phyloP scores from a whole-genome alignment of 2,329 filamentous ascomycete species.

The Aaosphaeria pasadenensis region DNA sequence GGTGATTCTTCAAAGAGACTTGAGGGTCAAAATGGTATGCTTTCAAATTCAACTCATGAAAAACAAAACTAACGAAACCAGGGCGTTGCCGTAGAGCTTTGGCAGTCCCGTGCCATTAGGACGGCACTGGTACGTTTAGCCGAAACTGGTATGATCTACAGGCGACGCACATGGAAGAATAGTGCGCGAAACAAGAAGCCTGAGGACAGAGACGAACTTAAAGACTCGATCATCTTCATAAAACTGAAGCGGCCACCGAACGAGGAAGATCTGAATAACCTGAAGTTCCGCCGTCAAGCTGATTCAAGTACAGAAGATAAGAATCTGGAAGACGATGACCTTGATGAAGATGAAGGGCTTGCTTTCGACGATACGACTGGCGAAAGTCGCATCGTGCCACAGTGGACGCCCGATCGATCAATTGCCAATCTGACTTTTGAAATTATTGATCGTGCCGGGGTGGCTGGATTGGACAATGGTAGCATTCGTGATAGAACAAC shows the following conservation, averaged over 20 bases:
- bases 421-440: constrained; percentile 54
- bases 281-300: constrained; percentile 24
- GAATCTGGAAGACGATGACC: constrained; percentile 26
- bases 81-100: constrained; percentile 30
- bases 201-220: neutral
- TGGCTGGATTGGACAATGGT: constrained; percentile 48
- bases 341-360: constrained; percentile 30
- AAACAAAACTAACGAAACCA: constrained; percentile 14
- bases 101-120: constrained; percentile 39
- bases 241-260: constrained; percentile 39
- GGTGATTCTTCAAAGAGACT: constrained; percentile 52
- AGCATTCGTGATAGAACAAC: constrained; percentile 39
- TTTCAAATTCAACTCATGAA: neutral
- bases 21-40: constrained; percentile 48
- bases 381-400: constrained; percentile 41
- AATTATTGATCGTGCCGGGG: constrained; percentile 46
- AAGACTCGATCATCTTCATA: constrained; percentile 33
- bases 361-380: constrained; percentile 15
- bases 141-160: constrained; percentile 39
- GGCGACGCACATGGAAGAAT: constrained; percentile 30
- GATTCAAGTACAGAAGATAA: constrained; percentile 13
- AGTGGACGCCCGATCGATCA: constrained; percentile 54
- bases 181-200: constrained; percentile 12
- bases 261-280: constrained; percentile 31
- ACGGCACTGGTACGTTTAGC: constrained; percentile 40